Conservation (phyloP, 2,329 filamentous ascomycete species). For the Calonectria crousiana region DNA sequence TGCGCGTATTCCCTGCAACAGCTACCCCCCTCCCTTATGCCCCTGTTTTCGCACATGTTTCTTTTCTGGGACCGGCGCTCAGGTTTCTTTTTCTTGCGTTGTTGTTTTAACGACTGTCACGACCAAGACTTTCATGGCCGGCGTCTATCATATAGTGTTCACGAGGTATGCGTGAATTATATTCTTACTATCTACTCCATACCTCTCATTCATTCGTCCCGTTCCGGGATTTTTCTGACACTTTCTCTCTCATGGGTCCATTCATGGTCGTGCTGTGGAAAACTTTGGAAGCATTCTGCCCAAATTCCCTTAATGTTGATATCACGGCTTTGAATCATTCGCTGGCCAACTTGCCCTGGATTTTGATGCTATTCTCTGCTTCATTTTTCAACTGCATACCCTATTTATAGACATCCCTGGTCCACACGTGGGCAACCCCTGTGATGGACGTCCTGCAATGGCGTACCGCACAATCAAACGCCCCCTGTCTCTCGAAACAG, state of each 20-base stretch:
- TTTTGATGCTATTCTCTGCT: background rate
- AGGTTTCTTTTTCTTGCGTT: slow-evolving; percentile 33
- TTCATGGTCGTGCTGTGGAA: slow-evolving; percentile 11
- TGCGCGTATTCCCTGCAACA: slow-evolving; percentile 14
- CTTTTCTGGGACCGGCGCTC: slow-evolving; percentile 37
- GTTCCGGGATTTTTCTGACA: slow-evolving; percentile 18
- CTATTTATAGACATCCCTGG: background rate
- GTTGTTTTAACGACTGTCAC: slow-evolving; percentile 43
- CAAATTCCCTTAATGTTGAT: background rate
- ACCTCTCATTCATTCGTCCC: slow-evolving; percentile 21
- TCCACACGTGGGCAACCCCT: slow-evolving; percentile 1
- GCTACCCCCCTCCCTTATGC: slow-evolving; percentile 6
- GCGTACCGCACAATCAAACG: background rate
- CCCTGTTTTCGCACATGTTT: slow-evolving; percentile 19
- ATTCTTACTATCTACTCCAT: slow-evolving; percentile 40
- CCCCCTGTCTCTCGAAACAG: background rate
- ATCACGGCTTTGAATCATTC: background rate
- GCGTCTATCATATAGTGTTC: slow-evolving; percentile 46
- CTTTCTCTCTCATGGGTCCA: slow-evolving; percentile 15
- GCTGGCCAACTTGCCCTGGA: background rate
- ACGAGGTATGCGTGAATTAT: slow-evolving; percentile 50
- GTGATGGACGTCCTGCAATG: background rate
- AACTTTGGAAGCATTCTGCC: background rate
- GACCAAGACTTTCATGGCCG: slow-evolving; percentile 45
- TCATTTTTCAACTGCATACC: background rate